These are phyloP conservation scores for Blyttiomyces sp. DNA, from an alignment of 371 early-diverging fungal species.

Conservation along the genomic window DNA sequence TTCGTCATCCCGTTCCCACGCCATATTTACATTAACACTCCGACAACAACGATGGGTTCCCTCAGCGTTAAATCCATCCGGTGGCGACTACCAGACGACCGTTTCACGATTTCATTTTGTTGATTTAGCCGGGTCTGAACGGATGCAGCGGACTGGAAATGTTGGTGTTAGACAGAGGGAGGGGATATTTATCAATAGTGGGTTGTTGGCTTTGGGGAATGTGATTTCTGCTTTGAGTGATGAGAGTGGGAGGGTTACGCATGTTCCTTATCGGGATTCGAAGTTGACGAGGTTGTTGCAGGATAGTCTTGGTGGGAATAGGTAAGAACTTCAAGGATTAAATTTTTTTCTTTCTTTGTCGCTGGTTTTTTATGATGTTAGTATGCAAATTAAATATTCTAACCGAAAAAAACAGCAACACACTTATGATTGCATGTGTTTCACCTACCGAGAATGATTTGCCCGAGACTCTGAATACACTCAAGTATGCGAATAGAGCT, in stretches of 20 bases:
- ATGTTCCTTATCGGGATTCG: conserved; percentile 93
- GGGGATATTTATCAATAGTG: conserved; percentile 78
- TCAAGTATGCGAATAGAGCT: conserved; percentile 84
- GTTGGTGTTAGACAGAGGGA: conserved; percentile 75
- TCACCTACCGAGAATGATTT: conserved; percentile 66
- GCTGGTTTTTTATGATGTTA: background rate
- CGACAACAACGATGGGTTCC: conserved; percentile 20
- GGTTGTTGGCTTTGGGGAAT: conserved; percentile 96
- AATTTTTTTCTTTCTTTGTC: background rate
- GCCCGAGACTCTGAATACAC: conserved; percentile 89
- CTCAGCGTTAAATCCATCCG: background rate
- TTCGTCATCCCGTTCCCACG: conserved; percentile 95
- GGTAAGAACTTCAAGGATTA: background rate
- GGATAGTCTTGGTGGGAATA: conserved; percentile 36
- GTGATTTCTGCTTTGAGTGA: conserved; percentile 96
- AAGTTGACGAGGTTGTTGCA: conserved; percentile 91
- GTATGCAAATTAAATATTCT: no score
- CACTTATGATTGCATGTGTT: conserved; percentile 93
- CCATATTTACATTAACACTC: conserved; percentile 85
- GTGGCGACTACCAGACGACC: conserved; percentile 26
- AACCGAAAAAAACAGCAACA: conserved; percentile 14
- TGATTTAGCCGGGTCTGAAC: conserved; percentile 89
- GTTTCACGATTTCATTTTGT: conserved; percentile 95
- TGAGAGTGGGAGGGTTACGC: conserved; percentile 52
- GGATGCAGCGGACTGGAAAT: conserved; percentile 75